Base-by-base conservation (phyloP, 257 asterid genomes). In the Solanum gracilifrons region DNA sequence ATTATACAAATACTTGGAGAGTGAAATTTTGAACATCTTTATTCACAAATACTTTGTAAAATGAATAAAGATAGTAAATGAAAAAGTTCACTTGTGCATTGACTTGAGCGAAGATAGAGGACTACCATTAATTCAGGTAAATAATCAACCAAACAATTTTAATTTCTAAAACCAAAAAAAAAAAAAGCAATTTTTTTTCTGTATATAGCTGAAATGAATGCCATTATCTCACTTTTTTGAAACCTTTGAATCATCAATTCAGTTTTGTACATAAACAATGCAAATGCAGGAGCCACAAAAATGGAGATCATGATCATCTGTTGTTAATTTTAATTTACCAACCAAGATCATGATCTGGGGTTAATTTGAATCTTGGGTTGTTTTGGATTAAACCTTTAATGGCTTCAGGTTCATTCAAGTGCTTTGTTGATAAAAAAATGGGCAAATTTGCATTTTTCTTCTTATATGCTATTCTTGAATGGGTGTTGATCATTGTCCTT, bases 401-500 rank as follows among this genome's bases (percentile, higher is more conserved):
- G 86, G 36, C 60, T 72, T 29, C 88, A 27, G 58, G 83, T 27
- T 89, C 92, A 10, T 88, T 93, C 87, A 86, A 88, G 85, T 25
- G 82, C 20, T 91, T 89, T 21, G 90, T 95, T 10, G 98, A 94
- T 88, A 82, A 92, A 76, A 92, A 92, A 46, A 80, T 93, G 43
- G 98, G 98, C 31, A 87, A 87, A 27, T 88, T 94, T n/a, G 92
- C 94, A 7, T 88, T 94, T 87, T 94, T 97, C 92, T 27, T 96
- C 90, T 29, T 95, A 73, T 94, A 93, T 84, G 96, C 92, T 33
- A 23, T 94, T 32, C 90, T 97, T 7, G 99, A 97, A 91, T 95
- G 98, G 97, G 51, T 94, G 33, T 87, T 97, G 84, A 97, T 96
- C 75, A 83, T 96, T 85, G 13, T 94, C 39, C 95, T 97, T 32